A percentile compares a stretch with the other conserved stretches of the same genome.
Evolutionary conservation across 176 grass and related monocot genomes (phyloP).

Genomic region (Poa pratensis): DNA sequence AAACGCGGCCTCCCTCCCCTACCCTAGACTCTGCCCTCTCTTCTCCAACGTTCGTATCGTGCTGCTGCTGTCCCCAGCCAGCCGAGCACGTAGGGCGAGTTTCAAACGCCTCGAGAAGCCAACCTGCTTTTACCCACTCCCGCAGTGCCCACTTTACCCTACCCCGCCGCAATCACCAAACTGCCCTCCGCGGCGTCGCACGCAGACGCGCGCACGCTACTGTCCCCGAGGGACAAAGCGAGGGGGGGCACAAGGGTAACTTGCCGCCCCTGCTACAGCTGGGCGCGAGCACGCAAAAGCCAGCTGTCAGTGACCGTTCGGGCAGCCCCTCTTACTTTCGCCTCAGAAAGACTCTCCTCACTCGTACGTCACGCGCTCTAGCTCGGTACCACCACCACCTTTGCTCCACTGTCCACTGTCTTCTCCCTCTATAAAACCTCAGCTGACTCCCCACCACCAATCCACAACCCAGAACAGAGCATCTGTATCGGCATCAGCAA

Average conservation of each 20-base stretch:
- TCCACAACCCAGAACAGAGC: background rate
- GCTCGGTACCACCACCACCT: background rate
- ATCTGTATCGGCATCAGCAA: too few relatives aligned
- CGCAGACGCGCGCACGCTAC: background rate
- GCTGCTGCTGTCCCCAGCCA: background rate
- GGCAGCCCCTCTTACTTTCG: constrained; percentile 48
- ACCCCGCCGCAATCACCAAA: constrained; percentile 15
- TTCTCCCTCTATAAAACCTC: constrained; percentile 37
- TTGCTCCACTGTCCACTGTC: background rate
- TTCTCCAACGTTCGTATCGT: constrained; percentile 58
- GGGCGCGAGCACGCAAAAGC: constrained; percentile 48
- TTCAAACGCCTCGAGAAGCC: constrained; percentile 60
- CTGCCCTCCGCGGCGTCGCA: too few relatives aligned
- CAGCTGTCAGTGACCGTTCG: constrained; percentile 86
- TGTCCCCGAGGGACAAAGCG: background rate
- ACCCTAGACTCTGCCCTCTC: background rate
- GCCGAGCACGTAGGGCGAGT: background rate
- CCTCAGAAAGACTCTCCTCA: constrained; percentile 30
- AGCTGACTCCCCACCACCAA: background rate
- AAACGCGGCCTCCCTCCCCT: too few relatives aligned
- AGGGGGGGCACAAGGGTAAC: constrained; percentile 38
- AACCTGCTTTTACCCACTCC: constrained; percentile 57
- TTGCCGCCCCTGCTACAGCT: constrained; percentile 46
- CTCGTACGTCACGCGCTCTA: constrained; percentile 54
- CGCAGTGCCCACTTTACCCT: constrained; percentile 45